These are phyloP conservation scores for Phytophthora palmivora DNA, from an alignment of 352 stramenopile genomes.

Conservation along the genomic window DNA sequence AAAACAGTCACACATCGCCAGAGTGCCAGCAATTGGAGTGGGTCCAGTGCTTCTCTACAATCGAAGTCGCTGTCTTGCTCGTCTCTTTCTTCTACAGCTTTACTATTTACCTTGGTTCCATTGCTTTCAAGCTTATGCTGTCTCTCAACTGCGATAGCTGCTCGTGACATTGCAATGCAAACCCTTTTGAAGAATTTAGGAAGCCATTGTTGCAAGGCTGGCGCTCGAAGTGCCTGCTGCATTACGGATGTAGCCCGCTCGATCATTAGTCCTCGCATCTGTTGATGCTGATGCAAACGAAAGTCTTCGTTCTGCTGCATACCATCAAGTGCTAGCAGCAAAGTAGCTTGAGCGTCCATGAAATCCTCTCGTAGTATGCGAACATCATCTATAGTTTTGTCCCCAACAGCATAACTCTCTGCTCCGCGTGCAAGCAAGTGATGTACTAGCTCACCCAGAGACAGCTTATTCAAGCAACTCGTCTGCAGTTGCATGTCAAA, in stretches of 20 bases:
- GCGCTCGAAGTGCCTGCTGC: conserved; percentile 26
- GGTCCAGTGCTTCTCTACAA: conserved; percentile 17
- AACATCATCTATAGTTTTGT: conserved; percentile 1
- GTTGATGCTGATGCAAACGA: conserved; percentile 33
- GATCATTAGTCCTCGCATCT: conserved; percentile 26
- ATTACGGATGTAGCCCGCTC: conserved; percentile 35
- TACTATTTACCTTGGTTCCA: background rate
- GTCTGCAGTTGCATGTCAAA: conserved; percentile 34
- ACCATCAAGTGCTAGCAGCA: conserved; percentile 57
- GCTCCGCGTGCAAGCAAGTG: conserved; percentile 28
- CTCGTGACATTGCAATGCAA: conserved; percentile 39
- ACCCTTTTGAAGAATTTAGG: conserved; percentile 58
- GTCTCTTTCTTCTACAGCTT: conserved; percentile 1
- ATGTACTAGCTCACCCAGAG: conserved; percentile 18
- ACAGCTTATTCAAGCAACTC: conserved; percentile 24
- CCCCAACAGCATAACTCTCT: conserved; percentile 19
- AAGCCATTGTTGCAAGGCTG: conserved; percentile 36
- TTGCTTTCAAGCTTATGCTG: conserved; percentile 4
- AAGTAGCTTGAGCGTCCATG: conserved; percentile 51
- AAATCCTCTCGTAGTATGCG: conserved; percentile 43
- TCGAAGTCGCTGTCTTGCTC: conserved; percentile 14
- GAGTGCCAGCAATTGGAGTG: conserved; percentile 39
- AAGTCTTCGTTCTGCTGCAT: conserved; percentile 42
- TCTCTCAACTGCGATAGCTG: conserved; percentile 32
- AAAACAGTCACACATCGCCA: conserved; percentile 57